Conservation (phyloP, 371 early-diverging fungal genomes). For the Capniomyces stellatus region DNA sequence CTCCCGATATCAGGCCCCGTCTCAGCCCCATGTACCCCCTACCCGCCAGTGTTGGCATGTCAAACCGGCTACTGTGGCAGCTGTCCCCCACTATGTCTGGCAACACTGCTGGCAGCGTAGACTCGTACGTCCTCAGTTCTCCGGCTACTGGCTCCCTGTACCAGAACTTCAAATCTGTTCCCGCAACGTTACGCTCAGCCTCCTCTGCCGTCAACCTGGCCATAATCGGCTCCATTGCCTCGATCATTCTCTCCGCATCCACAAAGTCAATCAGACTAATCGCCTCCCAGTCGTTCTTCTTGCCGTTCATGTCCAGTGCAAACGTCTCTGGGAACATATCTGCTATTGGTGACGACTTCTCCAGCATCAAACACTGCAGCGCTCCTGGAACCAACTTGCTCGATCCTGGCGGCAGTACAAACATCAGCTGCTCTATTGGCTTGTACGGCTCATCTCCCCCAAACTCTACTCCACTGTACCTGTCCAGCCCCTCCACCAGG, state of each 20-base stretch:
- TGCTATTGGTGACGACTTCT: conserved; percentile 65
- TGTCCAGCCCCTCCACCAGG: conserved; percentile 28
- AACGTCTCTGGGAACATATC: conserved; percentile 91
- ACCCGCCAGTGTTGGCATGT: background rate
- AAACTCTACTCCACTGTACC: conserved; percentile 40
- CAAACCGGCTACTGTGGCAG: background rate
- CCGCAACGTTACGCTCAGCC: conserved; percentile 46
- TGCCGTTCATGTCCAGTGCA: conserved; percentile 92
- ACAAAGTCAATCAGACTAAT: conserved; percentile 90
- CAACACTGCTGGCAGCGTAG: background rate
- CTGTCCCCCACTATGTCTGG: background rate
- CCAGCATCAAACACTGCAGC: conserved; percentile 71
- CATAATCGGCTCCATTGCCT: conserved; percentile 55
- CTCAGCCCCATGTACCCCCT: conserved; percentile 25
- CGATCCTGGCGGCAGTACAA: conserved; percentile 87
- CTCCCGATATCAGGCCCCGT: conserved; percentile 47
- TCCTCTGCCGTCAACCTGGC: conserved; percentile 58
- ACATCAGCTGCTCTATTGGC: conserved; percentile 97
- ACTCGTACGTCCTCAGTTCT: background rate
- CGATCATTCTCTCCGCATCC: conserved; percentile 58
- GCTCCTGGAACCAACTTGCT: conserved; percentile 58
- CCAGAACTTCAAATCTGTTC: conserved; percentile 46
- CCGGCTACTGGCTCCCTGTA: conserved; percentile 9
- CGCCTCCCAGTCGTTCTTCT: conserved; percentile 95
- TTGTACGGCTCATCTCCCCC: conserved; percentile 67